Evolutionary conservation across 2,329 filamentous ascomycete species (phyloP).

Genomic region (Phialophora verrucosa): DNA sequence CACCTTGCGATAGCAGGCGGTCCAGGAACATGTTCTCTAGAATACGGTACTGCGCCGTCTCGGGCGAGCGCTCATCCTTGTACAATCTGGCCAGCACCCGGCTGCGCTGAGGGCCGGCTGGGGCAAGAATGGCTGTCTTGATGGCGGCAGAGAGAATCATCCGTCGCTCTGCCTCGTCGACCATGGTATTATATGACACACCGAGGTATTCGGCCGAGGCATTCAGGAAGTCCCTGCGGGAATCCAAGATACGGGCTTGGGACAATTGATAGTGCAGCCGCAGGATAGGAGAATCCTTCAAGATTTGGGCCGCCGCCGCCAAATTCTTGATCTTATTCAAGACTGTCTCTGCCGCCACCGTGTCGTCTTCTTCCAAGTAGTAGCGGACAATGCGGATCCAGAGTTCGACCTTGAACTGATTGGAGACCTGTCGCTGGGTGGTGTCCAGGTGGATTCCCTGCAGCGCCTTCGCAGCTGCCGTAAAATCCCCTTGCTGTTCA

Average conservation of each 20-base stretch:
- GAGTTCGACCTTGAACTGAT: conserved; percentile 79
- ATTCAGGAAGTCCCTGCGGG: conserved; percentile 85
- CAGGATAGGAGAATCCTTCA: conserved; percentile 67
- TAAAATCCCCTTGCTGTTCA: conserved; percentile 81
- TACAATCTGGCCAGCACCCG: conserved; percentile 82
- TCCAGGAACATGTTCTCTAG: conserved; percentile 98
- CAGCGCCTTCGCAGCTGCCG: conserved; percentile 75
- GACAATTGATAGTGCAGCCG: conserved; percentile 87
- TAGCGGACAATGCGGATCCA: conserved; percentile 95
- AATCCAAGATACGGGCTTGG: conserved; percentile 90
- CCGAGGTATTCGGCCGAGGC: conserved; percentile 87
- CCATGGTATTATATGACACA: conserved; percentile 75
- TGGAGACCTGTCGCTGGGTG: conserved; percentile 81
- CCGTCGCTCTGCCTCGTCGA: conserved; percentile 86
- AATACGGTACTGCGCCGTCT: conserved; percentile 81
- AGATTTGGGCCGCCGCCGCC: conserved; percentile 70
- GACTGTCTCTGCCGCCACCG: conserved; percentile 80
- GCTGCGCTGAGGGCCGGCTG: conserved; percentile 83
- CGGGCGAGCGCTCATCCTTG: conserved; percentile 83
- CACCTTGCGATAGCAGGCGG: conserved; percentile 76
- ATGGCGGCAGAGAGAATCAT: conserved; percentile 85
- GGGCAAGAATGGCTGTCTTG: conserved; percentile 88
- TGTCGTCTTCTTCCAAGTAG: conserved; percentile 93
- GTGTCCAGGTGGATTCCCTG: conserved; percentile 86
- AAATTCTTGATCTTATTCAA: conserved; percentile 96